A percentile compares a stretch with the other conserved stretches of the same genome.
Conservation (phyloP, 768 basidiomycete species). For the Boletales sp. region DNA sequence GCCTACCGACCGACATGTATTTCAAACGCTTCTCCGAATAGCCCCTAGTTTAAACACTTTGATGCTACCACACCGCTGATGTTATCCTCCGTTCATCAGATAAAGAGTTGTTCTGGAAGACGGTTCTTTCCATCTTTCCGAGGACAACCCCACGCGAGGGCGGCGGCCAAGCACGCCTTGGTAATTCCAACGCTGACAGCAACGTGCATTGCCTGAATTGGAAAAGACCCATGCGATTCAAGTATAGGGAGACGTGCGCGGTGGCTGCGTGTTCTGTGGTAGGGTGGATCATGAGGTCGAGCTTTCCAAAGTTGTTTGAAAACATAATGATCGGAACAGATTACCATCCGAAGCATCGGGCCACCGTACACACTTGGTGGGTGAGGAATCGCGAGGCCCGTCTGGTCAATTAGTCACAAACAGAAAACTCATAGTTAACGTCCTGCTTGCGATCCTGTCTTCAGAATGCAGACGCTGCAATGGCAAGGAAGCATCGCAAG, state of each 20-base stretch:
- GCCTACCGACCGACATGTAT: too few species aligned
- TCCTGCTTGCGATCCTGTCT: neutral
- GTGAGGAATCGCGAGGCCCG: conserved; percentile 2
- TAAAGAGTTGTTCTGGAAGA: conserved; percentile 6
- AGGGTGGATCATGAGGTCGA: conserved; percentile 1
- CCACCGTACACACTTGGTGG: conserved; percentile 14
- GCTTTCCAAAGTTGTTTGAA: neutral
- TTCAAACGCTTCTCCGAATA: neutral
- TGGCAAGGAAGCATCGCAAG: neutral
- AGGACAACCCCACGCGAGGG: conserved; percentile 3
- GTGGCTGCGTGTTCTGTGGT: neutral
- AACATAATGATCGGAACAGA: too few species aligned
- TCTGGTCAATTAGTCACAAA: conserved; percentile 1
- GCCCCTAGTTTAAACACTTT: conserved; percentile 1
- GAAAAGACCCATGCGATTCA: conserved; percentile 9
- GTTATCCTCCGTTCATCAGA: conserved; percentile 15
- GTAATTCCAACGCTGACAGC: neutral
- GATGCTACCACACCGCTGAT: conserved; percentile 1
- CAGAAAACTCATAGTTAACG: neutral
- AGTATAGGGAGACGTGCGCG: conserved; percentile 7
- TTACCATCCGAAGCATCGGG: too few species aligned
- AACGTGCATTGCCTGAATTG: conserved; percentile 5
- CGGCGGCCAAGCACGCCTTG: conserved; percentile 10
- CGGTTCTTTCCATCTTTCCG: conserved; percentile 6
- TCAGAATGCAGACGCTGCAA: conserved; percentile 4